Evolutionary conservation across 2,329 filamentous ascomycete species (phyloP).

Genomic region (Cytospora paraplurivora): DNA sequence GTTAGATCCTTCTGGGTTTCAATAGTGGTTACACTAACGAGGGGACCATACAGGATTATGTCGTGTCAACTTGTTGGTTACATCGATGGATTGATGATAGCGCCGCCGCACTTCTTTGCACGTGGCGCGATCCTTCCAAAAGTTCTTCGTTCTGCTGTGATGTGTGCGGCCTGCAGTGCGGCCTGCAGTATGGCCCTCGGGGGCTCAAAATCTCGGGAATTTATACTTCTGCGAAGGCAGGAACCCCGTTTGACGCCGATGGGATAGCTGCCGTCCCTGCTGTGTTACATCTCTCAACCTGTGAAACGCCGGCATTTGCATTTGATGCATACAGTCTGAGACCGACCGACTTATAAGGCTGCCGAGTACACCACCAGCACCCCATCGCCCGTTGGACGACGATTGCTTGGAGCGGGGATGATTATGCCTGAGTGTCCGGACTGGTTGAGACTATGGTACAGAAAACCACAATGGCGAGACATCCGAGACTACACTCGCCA

Average conservation of each 20-base stretch:
- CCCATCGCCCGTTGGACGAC: not conserved
- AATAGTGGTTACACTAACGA: not conserved
- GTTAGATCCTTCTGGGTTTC: not conserved
- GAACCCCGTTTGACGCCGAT: not conserved
- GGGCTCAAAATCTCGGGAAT: not conserved
- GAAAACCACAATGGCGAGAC: constrained; percentile 52
- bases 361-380: not conserved
- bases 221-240: not conserved
- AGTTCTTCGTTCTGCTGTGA: not conserved
- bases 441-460: constrained; percentile 44
- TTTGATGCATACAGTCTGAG: not conserved
- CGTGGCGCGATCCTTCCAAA: not conserved
- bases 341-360: not conserved
- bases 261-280: not conserved
- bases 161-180: not conserved
- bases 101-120: not conserved
- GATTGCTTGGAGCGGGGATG: not conserved
- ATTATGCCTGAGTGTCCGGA: constrained; percentile 38
- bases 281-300: not conserved
- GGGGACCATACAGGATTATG: not conserved
- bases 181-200: too few relatives aligned
- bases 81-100: not conserved
- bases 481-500: constrained; percentile 48
- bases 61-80: not conserved
- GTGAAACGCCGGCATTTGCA: not conserved